Conservation (phyloP, 371 early-diverging fungal genomes). For the Rhizopus sp. region DNA sequence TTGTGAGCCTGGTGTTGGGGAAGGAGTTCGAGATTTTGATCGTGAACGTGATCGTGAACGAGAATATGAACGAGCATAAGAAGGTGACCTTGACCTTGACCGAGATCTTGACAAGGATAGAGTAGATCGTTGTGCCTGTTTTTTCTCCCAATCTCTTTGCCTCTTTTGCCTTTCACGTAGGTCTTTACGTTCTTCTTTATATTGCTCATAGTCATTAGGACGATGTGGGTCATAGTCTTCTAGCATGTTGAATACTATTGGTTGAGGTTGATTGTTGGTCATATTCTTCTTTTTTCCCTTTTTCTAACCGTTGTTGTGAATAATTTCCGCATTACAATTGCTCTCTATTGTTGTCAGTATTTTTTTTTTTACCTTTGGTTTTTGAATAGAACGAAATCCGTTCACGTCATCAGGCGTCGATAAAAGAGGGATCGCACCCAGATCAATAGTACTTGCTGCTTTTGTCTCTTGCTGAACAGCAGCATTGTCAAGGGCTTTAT, state of each 20-base stretch:
- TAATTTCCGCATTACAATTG: no score
- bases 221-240: slow-evolving; percentile 65
- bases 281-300: slow-evolving; percentile 26
- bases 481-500: background rate
- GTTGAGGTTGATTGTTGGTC: slow-evolving; percentile 33
- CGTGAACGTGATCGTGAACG: no score
- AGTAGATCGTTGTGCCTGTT: slow-evolving; percentile 8
- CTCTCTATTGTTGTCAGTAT: background rate
- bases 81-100: slow-evolving; percentile 2
- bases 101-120: slow-evolving; percentile 29
- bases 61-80: no score
- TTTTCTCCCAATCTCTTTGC: slow-evolving; percentile 27
- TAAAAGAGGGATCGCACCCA: slow-evolving; percentile 25
- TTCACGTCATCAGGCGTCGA: slow-evolving; percentile 44
- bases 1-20: background rate
- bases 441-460: slow-evolving; percentile 14
- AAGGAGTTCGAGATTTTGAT: slow-evolving; percentile 26
- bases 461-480: slow-evolving; percentile 5
- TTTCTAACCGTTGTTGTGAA: slow-evolving; percentile 8
- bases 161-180: slow-evolving; percentile 29
- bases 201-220: slow-evolving; percentile 65
- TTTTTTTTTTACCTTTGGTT: slow-evolving; percentile 15
- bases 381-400: slow-evolving; percentile 28
- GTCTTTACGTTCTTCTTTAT: slow-evolving; percentile 50
- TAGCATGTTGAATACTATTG: slow-evolving; percentile 40